phyloP scores from a whole-genome alignment of 768 basidiomycete species.

The Glaciozyma martinii region DNA sequence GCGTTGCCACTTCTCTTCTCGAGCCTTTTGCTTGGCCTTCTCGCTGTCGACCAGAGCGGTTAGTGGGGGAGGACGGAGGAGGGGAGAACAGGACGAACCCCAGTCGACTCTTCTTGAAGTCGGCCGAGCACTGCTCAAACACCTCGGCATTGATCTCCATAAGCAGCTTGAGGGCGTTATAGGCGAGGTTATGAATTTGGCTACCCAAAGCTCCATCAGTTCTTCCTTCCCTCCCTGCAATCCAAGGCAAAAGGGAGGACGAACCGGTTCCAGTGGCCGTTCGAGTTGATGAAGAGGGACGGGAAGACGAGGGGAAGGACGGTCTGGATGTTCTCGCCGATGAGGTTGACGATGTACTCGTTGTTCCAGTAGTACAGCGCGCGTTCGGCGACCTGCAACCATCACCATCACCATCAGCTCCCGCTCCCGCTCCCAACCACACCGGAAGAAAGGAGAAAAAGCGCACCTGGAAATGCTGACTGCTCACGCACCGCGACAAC shows the following conservation, averaged over 20 bases:
- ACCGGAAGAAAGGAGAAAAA: background rate
- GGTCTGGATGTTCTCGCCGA: conserved; percentile 85
- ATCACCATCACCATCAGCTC: background rate
- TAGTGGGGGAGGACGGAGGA: background rate
- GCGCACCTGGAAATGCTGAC: conserved; percentile 85
- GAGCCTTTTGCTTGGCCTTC: conserved; percentile 69
- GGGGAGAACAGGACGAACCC: conserved; percentile 52
- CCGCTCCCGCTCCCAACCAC: background rate
- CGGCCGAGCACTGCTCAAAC: conserved; percentile 86
- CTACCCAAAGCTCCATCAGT: conserved; percentile 43
- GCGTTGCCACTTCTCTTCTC: conserved; percentile 84
- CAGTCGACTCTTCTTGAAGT: conserved; percentile 78
- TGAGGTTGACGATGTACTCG: conserved; percentile 97
- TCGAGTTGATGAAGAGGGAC: conserved; percentile 87
- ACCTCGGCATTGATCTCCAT: conserved; percentile 96
- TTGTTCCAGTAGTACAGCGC: conserved; percentile 99
- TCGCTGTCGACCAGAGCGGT: conserved; percentile 49
- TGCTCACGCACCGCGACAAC: conserved; percentile 92
- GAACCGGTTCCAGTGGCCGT: conserved; percentile 96
- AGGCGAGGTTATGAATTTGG: conserved; percentile 98
- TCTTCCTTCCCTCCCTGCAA: background rate
- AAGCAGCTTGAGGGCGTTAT: conserved; percentile 93
- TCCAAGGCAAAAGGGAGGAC: conserved; percentile 35
- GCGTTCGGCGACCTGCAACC: conserved; percentile 68
- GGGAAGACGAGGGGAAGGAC: conserved; percentile 96